Evolutionary conservation across 2,329 filamentous ascomycete species (phyloP).

Genomic region (Westerdykella sp.): DNA sequence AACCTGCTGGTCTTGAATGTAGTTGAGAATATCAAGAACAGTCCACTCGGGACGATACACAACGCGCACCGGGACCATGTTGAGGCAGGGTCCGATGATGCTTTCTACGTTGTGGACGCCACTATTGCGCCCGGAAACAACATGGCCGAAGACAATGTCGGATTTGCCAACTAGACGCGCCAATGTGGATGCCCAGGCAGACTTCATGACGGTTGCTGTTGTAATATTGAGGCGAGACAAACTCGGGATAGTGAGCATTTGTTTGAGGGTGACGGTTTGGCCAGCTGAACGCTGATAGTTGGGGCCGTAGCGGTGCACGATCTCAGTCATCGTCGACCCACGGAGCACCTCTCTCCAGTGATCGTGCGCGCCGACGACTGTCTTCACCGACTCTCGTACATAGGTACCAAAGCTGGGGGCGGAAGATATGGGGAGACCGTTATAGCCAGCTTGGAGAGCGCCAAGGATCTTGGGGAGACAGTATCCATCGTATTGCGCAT

Average conservation of each 20-base stretch:
- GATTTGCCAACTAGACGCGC: slow-evolving; percentile 31
- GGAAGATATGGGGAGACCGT: slow-evolving; percentile 26
- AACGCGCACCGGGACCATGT: slow-evolving; percentile 40
- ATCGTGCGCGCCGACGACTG: slow-evolving; percentile 23
- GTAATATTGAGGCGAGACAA: slow-evolving; percentile 31
- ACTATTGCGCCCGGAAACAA: slow-evolving; percentile 39
- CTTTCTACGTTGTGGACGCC: slow-evolving; percentile 31
- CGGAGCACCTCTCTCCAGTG: slow-evolving; percentile 28
- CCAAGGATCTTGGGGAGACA: slow-evolving; percentile 26
- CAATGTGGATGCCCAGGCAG: slow-evolving; percentile 42
- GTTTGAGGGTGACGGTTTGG: slow-evolving; percentile 23
- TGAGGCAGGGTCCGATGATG: slow-evolving; percentile 40
- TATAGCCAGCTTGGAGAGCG: slow-evolving; percentile 27
- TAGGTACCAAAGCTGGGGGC: slow-evolving; percentile 29
- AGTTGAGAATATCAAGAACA: slow-evolving; percentile 35
- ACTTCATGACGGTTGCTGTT: slow-evolving; percentile 41
- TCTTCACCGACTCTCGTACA: slow-evolving; percentile 24
- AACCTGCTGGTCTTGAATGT: slow-evolving; percentile 42
- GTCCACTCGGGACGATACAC: slow-evolving; percentile 29
- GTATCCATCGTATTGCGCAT: slow-evolving; percentile 32
- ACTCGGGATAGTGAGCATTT: slow-evolving; percentile 16
- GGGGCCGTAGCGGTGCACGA: slow-evolving; percentile 27
- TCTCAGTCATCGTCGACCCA: slow-evolving; percentile 31
- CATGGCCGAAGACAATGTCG: slow-evolving; percentile 41
- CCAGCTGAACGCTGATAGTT: slow-evolving; percentile 29